phyloP scores from a whole-genome alignment of 129 eudicot genomes.

The Silybum marianum region DNA sequence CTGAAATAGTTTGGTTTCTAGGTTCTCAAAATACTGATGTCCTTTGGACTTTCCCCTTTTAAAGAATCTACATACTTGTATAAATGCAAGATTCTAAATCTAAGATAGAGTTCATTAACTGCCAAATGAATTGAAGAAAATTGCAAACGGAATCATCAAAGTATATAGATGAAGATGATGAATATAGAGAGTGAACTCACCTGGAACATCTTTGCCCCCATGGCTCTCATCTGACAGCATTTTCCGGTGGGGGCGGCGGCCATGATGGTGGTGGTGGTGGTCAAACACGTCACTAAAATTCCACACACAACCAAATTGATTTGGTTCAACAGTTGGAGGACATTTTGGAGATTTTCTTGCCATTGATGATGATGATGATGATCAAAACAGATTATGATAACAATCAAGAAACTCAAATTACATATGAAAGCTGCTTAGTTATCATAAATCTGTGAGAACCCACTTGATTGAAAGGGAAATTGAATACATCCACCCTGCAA shows the following conservation, averaged over 20 bases:
- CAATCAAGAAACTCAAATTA: conserved; percentile 27
- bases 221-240: conserved; percentile 31
- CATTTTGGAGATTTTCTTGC: conserved; percentile 30
- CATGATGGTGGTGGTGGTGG: conserved; percentile 26
- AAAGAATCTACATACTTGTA: neutral
- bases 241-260: conserved; percentile 32
- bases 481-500: conserved; percentile 32
- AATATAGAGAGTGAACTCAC: conserved; percentile 19
- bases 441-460: conserved; percentile 13
- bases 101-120: neutral
- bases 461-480: conserved; percentile 15
- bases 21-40: neutral
- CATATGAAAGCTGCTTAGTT: conserved; percentile 22
- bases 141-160: neutral
- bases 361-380: conserved; percentile 11
- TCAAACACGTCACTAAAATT: conserved; percentile 39
- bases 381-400: conserved; percentile 16
- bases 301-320: conserved; percentile 37
- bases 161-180: conserved; percentile 8
- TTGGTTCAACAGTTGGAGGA: conserved; percentile 29
- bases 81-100: neutral
- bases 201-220: conserved; percentile 20
- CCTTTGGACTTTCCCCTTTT: neutral
- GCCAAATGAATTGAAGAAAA: neutral
- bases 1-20: neutral